Percentiles rank a stretch among this genome's conserved stretches.
phyloP scores from a whole-genome alignment of 441 rosid genomes.

The Melastoma candidum region DNA sequence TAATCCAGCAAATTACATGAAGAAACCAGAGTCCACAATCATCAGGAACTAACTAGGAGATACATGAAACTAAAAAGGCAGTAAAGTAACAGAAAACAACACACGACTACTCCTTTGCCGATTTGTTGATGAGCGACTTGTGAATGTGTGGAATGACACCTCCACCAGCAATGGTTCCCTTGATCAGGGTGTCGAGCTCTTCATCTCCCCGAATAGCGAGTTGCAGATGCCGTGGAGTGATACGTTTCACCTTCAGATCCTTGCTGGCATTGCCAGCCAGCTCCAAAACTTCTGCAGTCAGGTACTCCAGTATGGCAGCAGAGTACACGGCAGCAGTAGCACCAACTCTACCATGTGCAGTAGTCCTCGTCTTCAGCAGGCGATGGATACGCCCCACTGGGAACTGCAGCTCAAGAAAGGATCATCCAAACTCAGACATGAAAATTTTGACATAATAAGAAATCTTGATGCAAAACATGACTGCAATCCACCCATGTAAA shows the following conservation, averaged over 20 bases:
- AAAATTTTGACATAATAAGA: too few relatives aligned
- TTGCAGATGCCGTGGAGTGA: constrained; percentile 89
- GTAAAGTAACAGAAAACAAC: too few relatives aligned
- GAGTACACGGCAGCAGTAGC: constrained; percentile 6
- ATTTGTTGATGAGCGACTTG: constrained; percentile 84
- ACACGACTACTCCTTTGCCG: constrained; percentile 44
- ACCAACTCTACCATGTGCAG: constrained; percentile 2
- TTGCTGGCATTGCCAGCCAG: constrained; percentile 56
- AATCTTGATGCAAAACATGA: too few relatives aligned
- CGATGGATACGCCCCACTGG: constrained; percentile 6
- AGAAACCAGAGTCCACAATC: too few relatives aligned
- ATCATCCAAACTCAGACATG: too few relatives aligned
- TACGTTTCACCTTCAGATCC: constrained; percentile 91
- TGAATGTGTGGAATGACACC: constrained; percentile 96
- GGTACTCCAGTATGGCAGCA: constrained; percentile 2
- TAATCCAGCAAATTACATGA: too few relatives aligned
- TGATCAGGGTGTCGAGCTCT: constrained; percentile 91
- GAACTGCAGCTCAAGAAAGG: too few relatives aligned
- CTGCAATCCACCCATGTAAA: too few relatives aligned
- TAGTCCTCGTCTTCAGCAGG: constrained; percentile 1
- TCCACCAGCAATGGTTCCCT: constrained; percentile 95
- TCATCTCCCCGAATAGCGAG: constrained; percentile 92
- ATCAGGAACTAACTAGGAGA: too few relatives aligned
- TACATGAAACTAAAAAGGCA: too few relatives aligned
- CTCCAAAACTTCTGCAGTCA: constrained; percentile 6